Conservation (phyloP, 2,329 filamentous ascomycete species). For the Myriosclerotinia scirpicola region DNA sequence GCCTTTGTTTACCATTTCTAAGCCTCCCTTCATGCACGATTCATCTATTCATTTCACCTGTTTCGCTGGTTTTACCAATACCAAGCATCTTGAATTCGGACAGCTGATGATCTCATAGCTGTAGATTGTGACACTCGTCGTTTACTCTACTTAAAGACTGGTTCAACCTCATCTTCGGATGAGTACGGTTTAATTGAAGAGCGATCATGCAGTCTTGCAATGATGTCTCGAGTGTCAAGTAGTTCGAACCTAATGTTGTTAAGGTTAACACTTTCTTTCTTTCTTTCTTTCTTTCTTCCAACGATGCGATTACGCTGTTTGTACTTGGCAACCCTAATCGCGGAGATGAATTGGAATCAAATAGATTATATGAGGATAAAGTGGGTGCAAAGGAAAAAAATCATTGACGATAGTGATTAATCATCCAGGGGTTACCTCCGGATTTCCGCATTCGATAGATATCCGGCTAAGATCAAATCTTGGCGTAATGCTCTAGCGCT, state of each 20-base stretch:
- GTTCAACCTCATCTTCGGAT: no score
- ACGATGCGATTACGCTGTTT: not conserved
- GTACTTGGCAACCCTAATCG: not conserved
- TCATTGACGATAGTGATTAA: not conserved
- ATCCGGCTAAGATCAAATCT: not conserved
- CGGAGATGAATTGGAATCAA: constrained; percentile 11
- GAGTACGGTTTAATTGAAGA: not conserved
- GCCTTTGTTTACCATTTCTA: not conserved
- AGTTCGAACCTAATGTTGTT: not conserved
- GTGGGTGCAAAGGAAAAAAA: not conserved
- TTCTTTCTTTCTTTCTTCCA: no score
- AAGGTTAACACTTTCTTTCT: no score
- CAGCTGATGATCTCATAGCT: not conserved
- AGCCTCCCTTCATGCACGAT: not conserved
- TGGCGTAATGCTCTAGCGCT: not conserved
- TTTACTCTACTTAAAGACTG: not conserved
- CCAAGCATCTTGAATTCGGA: no score
- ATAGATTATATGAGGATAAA: constrained; percentile 10
- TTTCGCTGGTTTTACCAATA: no score
- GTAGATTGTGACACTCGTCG: not conserved
- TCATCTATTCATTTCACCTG: not conserved
- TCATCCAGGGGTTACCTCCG: not conserved
- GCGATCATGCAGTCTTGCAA: not conserved
- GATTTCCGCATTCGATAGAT: not conserved
- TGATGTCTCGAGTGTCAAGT: not conserved